phyloP scores from a whole-genome alignment of 2,329 filamentous ascomycete genomes.

The Fonsecaea erecta region DNA sequence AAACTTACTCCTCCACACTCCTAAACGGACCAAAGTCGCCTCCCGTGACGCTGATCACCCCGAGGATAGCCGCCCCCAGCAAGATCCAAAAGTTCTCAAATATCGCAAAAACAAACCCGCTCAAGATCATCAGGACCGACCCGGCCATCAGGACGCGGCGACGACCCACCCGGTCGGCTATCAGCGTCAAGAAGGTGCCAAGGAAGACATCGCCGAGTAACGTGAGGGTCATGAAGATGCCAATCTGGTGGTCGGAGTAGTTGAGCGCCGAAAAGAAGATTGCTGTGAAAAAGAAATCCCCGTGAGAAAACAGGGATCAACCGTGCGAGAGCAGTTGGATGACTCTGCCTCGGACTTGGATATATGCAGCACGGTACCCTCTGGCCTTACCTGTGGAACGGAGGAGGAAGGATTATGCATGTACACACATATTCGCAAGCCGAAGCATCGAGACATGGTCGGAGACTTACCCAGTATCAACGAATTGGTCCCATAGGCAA shows the following conservation, averaged over 20 bases:
- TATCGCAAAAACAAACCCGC: slow-evolving; percentile 61
- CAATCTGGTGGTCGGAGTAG: slow-evolving; percentile 58
- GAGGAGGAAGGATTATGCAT: neutral
- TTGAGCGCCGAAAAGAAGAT: slow-evolving; percentile 59
- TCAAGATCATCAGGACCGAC: slow-evolving; percentile 60
- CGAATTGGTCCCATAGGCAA: slow-evolving; percentile 40
- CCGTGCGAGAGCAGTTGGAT: neutral
- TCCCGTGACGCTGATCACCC: slow-evolving; percentile 66
- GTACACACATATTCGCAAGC: slow-evolving; percentile 4
- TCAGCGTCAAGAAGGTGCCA: slow-evolving; percentile 62
- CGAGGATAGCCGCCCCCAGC: slow-evolving; percentile 61
- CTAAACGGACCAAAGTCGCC: slow-evolving; percentile 68
- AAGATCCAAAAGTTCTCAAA: slow-evolving; percentile 63
- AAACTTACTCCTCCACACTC: slow-evolving; percentile 61
- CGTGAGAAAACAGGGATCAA: neutral
- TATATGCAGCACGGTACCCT: neutral
- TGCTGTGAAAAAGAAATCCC: slow-evolving; percentile 48
- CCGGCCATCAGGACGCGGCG: slow-evolving; percentile 60
- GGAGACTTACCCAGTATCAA: slow-evolving; percentile 35
- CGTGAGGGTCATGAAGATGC: slow-evolving; percentile 69
- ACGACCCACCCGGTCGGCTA: slow-evolving; percentile 64
- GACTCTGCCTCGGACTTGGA: neutral
- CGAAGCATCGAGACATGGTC: slow-evolving; percentile 4
- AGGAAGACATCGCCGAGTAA: slow-evolving; percentile 64
- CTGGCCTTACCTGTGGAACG: neutral